These are phyloP conservation scores for Aspergillus sp. DNA, from an alignment of 2,329 filamentous ascomycete species.

Conservation along the genomic window DNA sequence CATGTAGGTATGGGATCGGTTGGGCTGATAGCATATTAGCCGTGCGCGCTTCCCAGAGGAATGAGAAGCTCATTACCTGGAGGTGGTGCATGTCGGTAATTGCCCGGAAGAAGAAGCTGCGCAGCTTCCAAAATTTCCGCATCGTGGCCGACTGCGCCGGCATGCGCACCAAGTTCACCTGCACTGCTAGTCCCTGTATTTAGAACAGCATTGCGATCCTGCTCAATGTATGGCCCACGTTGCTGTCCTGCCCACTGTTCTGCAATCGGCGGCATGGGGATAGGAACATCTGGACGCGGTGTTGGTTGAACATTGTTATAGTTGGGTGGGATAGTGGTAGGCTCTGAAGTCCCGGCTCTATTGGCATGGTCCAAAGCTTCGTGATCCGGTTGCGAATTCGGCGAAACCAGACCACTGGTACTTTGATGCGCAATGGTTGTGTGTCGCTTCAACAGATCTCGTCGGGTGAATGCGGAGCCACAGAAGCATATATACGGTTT, in stretches of 20 bases:
- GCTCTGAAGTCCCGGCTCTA: slow-evolving; percentile 18
- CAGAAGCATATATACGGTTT: slow-evolving; percentile 41
- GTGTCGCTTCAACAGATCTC: slow-evolving; percentile 38
- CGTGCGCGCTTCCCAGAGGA: background rate
- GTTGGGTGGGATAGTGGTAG: slow-evolving; percentile 21
- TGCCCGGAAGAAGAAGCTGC: slow-evolving; percentile 35
- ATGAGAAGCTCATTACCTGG: slow-evolving; percentile 3
- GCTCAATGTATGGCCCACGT: slow-evolving; percentile 29
- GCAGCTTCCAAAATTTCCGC: slow-evolving; percentile 43
- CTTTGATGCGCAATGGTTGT: slow-evolving; percentile 37
- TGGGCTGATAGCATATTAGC: slow-evolving; percentile 22
- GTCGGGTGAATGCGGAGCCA: slow-evolving; percentile 38
- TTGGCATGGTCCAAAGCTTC: slow-evolving; percentile 19
- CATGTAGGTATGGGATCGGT: slow-evolving; percentile 32
- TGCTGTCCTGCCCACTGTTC: slow-evolving; percentile 32
- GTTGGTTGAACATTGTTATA: slow-evolving; percentile 10
- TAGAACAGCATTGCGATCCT: slow-evolving; percentile 24
- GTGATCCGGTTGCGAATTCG: slow-evolving; percentile 30
- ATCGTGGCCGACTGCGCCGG: slow-evolving; percentile 30
- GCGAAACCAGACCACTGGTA: slow-evolving; percentile 27
- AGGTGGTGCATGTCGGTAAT: slow-evolving; percentile 27
- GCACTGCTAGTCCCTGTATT: slow-evolving; percentile 17
- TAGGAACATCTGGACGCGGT: slow-evolving; percentile 24
- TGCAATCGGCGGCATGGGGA: slow-evolving; percentile 24
- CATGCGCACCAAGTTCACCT: slow-evolving; percentile 19